These are phyloP conservation scores for Vitis hybrid DNA, from an alignment of 177 flowering plant genomes.

Conservation along the genomic window DNA sequence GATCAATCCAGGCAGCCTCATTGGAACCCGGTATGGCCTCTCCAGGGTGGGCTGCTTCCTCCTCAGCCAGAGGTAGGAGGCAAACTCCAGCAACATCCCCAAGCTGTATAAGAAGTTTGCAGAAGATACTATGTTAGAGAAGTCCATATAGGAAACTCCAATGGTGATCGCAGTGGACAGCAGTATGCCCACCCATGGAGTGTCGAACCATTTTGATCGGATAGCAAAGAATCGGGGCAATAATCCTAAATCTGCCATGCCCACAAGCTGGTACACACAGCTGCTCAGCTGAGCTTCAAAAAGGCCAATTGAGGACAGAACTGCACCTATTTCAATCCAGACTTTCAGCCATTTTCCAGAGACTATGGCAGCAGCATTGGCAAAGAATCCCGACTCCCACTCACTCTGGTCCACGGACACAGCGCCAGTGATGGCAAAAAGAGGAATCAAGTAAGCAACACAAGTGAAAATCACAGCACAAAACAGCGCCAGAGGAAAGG, in stretches of 20 bases:
- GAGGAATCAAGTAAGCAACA: conserved; percentile 62
- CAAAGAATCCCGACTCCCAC: conserved; percentile 72
- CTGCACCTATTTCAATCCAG: conserved; percentile 56
- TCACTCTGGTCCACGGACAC: conserved; percentile 41
- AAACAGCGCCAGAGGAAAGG: conserved; percentile 64
- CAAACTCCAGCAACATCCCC: conserved; percentile 78
- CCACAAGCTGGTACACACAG: conserved; percentile 48
- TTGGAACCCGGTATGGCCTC: conserved; percentile 64
- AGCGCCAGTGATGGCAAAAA: conserved; percentile 61
- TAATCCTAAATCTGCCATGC: conserved; percentile 60
- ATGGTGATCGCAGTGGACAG: conserved; percentile 47
- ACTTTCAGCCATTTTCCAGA: conserved; percentile 61
- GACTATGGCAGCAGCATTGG: conserved; percentile 51
- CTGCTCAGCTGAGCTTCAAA: conserved; percentile 66
- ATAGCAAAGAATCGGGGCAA: conserved; percentile 34
- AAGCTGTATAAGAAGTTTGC: conserved; percentile 75
- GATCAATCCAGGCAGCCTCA: conserved; percentile 41
- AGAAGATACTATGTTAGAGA: conserved; percentile 48
- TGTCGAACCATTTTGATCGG: conserved; percentile 48
- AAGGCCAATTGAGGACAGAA: conserved; percentile 51
- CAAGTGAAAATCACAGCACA: conserved; percentile 63
- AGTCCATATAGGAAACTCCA: conserved; percentile 55
- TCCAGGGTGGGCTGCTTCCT: conserved; percentile 45
- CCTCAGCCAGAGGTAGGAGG: conserved; percentile 69
- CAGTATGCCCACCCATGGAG: conserved; percentile 64